Evolutionary conservation across 2,329 filamentous ascomycete genomes (phyloP).

Genomic region (Endothia cerciana): DNA sequence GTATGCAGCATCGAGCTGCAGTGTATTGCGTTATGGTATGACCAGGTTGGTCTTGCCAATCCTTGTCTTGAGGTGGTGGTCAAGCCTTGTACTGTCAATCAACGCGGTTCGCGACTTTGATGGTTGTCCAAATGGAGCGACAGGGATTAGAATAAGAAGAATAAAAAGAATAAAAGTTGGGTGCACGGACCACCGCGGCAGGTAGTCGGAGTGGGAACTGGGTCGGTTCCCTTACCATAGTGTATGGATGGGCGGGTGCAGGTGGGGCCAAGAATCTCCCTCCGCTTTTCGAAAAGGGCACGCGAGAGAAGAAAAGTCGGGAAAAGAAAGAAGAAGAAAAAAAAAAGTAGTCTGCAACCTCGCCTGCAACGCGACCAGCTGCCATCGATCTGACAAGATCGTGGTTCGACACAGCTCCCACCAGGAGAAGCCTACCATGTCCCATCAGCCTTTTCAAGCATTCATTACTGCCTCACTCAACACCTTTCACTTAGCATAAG

Average conservation of each 20-base stretch:
- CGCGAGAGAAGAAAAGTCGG: not conserved
- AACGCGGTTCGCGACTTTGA: not conserved
- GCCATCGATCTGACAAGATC: constrained; percentile 9
- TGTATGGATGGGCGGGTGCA: not conserved
- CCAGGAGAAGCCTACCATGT: constrained; percentile 23
- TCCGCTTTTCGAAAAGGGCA: not conserved
- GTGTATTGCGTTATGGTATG: not conserved
- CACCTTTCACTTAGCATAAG: constrained; percentile 7
- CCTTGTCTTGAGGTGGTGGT: not conserved
- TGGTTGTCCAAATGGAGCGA: not conserved
- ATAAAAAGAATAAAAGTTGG: not conserved
- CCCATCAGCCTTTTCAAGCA: constrained; percentile 11
- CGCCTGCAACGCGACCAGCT: not conserved
- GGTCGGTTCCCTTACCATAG: not conserved
- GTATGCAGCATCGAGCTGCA: too few relatives aligned
- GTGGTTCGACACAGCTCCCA: constrained; percentile 7
- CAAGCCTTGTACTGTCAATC: not conserved
- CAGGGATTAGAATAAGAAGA: not conserved
- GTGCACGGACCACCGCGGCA: constrained; percentile 7
- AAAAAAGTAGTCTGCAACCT: not conserved
- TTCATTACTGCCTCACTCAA: constrained; percentile 5
- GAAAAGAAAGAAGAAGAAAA: not conserved
- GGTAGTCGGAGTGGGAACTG: not conserved
- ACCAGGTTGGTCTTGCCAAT: not conserved
- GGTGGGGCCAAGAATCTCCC: not conserved